Base-by-base conservation (phyloP, 805 yeast genomes). In the Yamadazyma sp. region DNA sequence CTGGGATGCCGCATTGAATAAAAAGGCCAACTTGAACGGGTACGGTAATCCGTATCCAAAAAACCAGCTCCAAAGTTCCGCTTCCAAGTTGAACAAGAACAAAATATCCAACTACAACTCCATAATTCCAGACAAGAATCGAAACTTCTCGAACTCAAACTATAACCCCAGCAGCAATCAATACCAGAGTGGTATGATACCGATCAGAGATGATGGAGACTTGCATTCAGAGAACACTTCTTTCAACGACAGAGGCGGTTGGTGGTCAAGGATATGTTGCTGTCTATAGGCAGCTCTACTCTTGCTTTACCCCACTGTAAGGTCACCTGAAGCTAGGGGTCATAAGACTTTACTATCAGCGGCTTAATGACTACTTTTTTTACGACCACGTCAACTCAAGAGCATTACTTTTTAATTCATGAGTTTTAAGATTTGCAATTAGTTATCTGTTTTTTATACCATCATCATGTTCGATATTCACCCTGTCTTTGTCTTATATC, bases 11-110 rank as follows among this genome's bases (percentile, higher is more conserved):
- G 56, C 71, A 43, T 75, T 82, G 43, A 84, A 84, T 56, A 83
- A 81, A 57, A 82, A 86, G 55, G 87, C 86, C 31, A 84, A 84
- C 60, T 62, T 84, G 47, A 88, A 84, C 57, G 95, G 95, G 4
- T 84, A 84, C 55, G 93, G 93, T 18, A 78, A 80, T 55, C 84
- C 85, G 35, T 77, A 69, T 44, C 77, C 78, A 28, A 66, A 59
- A 41, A 56, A 23, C 12, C 31, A 34, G 19, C 38, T 40, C 32
- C 50, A 50, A 28, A 38, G 39, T 14, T 28, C 42, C 7, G 24
- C 30, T 25, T 34, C 47, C 14, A 48, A 40, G 37, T 40, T 39
- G 17, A 54, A 48, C 24, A 34, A 48, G 4, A 44, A 41, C 28
- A 42, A 56, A 25, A 42, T 35, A 22, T 12, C 49, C 10, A 51